Conservation (phyloP, 257 asterid genomes). For the Petunia axillaris region DNA sequence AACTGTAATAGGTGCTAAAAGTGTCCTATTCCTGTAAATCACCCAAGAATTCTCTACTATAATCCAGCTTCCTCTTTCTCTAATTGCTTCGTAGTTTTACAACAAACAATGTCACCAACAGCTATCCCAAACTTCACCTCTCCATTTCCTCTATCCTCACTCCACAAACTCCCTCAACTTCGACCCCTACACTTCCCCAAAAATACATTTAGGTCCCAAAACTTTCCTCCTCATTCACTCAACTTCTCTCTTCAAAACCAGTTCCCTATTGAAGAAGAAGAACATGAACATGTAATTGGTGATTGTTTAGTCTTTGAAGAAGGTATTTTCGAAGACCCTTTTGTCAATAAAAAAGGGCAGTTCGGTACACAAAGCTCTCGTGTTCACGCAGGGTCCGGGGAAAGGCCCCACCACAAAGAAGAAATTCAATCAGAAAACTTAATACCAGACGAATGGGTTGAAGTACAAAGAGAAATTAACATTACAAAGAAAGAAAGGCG, state of each 20-base stretch:
- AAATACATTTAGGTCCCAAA: constrained; percentile 18
- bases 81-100: too few species aligned
- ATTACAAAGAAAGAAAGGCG: constrained; percentile 89
- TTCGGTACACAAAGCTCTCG: not conserved
- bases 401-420: not conserved
- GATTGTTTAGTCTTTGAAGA: constrained; percentile 93
- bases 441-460: constrained; percentile 85
- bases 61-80: not conserved
- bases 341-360: constrained; percentile 35
- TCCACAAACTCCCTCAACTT: constrained; percentile 32
- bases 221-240: constrained; percentile 26
- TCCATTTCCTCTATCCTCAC: constrained; percentile 29
- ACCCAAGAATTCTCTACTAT: too few species aligned
- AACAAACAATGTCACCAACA: constrained; percentile 27
- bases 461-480: constrained; percentile 62
- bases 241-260: constrained; percentile 41
- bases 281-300: constrained; percentile 63
- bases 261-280: constrained; percentile 42
- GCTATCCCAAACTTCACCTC: constrained; percentile 32
- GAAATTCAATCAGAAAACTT: constrained; percentile 61
- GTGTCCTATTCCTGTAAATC: too few species aligned
- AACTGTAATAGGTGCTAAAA: too few species aligned
- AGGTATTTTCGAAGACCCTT: constrained; percentile 81
- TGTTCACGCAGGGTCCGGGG: too few species aligned
- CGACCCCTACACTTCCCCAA: constrained; percentile 20